Percentiles rank a stretch among this genome's conserved stretches.
phyloP scores from a whole-genome alignment of 768 basidiomycete species.

The Clavulina sp. region DNA sequence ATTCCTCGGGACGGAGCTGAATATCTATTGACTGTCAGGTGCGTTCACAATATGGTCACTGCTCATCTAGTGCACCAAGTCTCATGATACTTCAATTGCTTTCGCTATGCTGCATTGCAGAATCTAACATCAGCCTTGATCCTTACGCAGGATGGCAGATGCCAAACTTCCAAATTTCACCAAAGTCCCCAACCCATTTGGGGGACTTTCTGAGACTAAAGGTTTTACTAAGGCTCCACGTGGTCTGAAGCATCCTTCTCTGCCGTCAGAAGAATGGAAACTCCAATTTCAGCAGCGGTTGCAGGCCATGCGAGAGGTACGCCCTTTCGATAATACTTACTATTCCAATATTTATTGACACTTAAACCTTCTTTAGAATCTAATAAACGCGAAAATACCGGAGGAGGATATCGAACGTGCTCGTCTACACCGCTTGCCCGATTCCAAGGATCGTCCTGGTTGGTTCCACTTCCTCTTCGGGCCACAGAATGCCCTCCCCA shows the following conservation, averaged over 20 bases:
- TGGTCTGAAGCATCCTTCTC: not conserved
- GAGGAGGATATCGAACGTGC: not conserved
- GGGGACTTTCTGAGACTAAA: too few species aligned
- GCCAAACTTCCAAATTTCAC: conserved; percentile 5
- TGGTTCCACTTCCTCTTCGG: conserved; percentile 9
- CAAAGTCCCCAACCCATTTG: conserved; percentile 4
- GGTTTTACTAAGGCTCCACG: not conserved
- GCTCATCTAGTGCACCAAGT: too few species aligned
- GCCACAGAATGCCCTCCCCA: not conserved
- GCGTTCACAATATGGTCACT: not conserved
- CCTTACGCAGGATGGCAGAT: conserved; percentile 2
- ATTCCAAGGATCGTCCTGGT: conserved; percentile 8
- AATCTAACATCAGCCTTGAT: too few species aligned
- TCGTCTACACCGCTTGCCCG: not conserved
- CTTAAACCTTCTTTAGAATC: conserved; percentile 1
- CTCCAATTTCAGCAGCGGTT: conserved; percentile 4
- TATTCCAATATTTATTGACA: not conserved
- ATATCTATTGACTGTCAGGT: conserved; percentile 10
- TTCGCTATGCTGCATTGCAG: too few species aligned
- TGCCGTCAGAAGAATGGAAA: conserved; percentile 9
- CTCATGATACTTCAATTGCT: too few species aligned
- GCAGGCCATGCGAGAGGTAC: conserved; percentile 2
- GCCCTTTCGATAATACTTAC: not conserved
- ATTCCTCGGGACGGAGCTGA: conserved; percentile 7
- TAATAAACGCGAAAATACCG: not conserved